Base-by-base conservation (phyloP, 768 basidiomycete genomes). In the Dentipellis sp. region DNA sequence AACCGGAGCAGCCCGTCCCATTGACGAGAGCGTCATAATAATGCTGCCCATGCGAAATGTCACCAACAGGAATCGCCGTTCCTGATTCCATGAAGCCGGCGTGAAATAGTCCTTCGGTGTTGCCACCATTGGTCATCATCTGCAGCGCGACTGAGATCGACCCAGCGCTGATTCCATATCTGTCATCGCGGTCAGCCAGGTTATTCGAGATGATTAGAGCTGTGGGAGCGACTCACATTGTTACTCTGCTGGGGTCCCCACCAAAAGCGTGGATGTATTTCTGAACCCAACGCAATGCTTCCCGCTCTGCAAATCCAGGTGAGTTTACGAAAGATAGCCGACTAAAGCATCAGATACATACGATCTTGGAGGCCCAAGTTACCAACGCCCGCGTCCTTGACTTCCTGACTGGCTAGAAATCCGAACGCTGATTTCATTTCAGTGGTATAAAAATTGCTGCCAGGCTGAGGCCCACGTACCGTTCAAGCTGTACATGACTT, bases 281-380 rank as follows among this genome's bases (percentile, higher is more conserved):
- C 40, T 72, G 65, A 2, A 78, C 63, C 76, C 76, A 79, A 54
- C 71, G 66, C 17, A 79, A 66, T 3, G 76, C 76, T 39, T 71
- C 68, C 4, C 73, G 68, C 50, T 77, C 65, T 66, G 14, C 21
- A 3, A 66, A 21, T 36, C 12, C 4, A 1, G 3, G 47, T 39
- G 38, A 48, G 39, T 38, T 42, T 52, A 38, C 2, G 51, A 40
- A 48, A 39, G 57, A 23, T 36, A 11, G 49, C 46, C 4, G 11
- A 54, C 4, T 35, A 34, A 8, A 37, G 34, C 9, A 29, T 29
- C 1, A 16, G 21, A 0, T 17, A 64, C 68, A 59, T 50, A 75
- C 76, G 76, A 65, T 84, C 81, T 47, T 68, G 70, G 8, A 83
- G 66, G 8, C 81, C 81, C 14, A 80, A 65, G 60, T 82, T 81